Evolutionary conservation across 495 filamentous ascomycete genomes (phyloP).

Genomic region (Podospora anserina): DNA sequence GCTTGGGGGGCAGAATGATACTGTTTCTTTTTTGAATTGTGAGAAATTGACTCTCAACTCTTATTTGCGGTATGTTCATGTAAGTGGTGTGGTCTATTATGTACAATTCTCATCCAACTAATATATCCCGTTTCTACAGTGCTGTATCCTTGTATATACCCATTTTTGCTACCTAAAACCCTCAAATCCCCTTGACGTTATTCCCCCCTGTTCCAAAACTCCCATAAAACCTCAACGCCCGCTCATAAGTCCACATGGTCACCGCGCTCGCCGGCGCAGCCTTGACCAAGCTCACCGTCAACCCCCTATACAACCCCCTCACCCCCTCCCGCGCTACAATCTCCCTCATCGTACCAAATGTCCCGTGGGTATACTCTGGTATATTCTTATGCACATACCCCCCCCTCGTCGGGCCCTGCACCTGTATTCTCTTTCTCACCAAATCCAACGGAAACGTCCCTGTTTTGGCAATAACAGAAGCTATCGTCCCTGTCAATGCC

Average conservation of each 20-base stretch:
- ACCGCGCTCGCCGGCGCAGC: constrained; percentile 91
- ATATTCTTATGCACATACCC: constrained; percentile 85
- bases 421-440: constrained; percentile 87
- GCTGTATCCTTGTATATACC: background rate
- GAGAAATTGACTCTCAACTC: background rate
- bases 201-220: background rate
- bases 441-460: constrained; percentile 92
- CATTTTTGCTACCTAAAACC: background rate
- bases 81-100: background rate
- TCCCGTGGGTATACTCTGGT: constrained; percentile 67
- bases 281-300: constrained; percentile 87
- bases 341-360: constrained; percentile 57
- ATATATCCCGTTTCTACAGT: background rate
- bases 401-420: constrained; percentile 81
- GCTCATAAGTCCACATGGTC: constrained; percentile 98
- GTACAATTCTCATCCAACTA: background rate
- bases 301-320: constrained; percentile 80
- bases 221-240: constrained; percentile 55
- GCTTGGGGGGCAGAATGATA: background rate
- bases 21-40: background rate
- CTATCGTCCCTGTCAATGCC: constrained; percentile 74
- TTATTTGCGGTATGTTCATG: background rate
- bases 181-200: background rate
- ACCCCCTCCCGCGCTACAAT: constrained; percentile 72
- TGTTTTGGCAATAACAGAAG: constrained; percentile 79